Evolutionary conservation across 441 rosid species (phyloP).

Genomic region (Isatis lusitanica): DNA sequence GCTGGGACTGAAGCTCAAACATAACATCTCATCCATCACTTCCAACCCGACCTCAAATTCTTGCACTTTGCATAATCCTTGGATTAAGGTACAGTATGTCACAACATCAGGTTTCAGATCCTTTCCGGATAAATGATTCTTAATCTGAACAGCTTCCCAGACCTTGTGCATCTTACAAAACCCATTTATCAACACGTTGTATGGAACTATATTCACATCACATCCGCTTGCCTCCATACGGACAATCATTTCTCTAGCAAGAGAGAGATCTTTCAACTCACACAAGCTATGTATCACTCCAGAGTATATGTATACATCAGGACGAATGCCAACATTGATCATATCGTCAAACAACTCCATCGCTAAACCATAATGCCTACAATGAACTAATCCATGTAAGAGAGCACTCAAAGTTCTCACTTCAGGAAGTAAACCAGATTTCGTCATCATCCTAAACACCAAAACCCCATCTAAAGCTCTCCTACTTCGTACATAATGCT

Average conservation of each 20-base stretch:
- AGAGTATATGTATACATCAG: conserved; percentile 56
- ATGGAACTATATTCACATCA: conserved; percentile 57
- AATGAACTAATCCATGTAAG: conserved; percentile 59
- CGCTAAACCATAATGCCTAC: conserved; percentile 54
- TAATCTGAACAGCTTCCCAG: conserved; percentile 65
- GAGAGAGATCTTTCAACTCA: conserved; percentile 58
- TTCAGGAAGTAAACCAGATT: conserved; percentile 57
- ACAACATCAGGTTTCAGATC: conserved; percentile 56
- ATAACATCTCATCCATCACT: conserved; percentile 68
- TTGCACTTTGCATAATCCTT: conserved; percentile 69
- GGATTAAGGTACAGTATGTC: conserved; percentile 68
- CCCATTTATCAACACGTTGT: conserved; percentile 78
- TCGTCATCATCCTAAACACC: conserved; percentile 64
- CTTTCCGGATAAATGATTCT: conserved; percentile 48
- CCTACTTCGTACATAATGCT: conserved; percentile 61
- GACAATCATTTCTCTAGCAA: conserved; percentile 59
- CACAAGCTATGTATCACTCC: conserved; percentile 71
- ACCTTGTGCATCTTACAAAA: conserved; percentile 67
- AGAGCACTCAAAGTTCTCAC: conserved; percentile 66
- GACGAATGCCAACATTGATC: conserved; percentile 43
- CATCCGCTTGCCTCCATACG: conserved; percentile 54
- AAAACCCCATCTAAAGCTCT: conserved; percentile 54
- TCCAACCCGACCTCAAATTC: conserved; percentile 56
- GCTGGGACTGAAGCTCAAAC: conserved; percentile 56
- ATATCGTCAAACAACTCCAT: conserved; percentile 64